A percentile compares a stretch with the other conserved stretches of the same genome.
Evolutionary conservation across 345 rosid species (phyloP).

Genomic region (Eucalyptus coolabah): DNA sequence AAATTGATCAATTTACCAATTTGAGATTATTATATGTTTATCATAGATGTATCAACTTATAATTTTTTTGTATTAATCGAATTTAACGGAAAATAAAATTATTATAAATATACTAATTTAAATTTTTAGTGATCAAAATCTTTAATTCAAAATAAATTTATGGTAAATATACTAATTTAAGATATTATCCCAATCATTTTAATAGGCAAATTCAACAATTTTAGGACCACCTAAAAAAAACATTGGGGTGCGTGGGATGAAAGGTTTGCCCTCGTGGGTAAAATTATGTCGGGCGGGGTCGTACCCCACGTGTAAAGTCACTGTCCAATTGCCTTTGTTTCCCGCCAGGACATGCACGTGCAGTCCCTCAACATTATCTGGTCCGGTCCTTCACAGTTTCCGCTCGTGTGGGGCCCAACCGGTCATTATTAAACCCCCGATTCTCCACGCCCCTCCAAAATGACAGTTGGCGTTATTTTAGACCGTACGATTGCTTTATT

Average conservation of each 20-base stretch:
- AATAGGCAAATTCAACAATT: not conserved
- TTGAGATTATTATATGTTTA: fast-evolving
- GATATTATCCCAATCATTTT: not conserved
- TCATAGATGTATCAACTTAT: no score
- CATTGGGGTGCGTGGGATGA: not conserved
- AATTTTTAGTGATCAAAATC: not conserved
- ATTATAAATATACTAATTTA: not conserved
- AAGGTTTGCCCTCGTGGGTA: not conserved
- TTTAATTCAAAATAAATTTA: not conserved
- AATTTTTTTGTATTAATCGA: fast-evolving
- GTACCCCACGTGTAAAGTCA: not conserved
- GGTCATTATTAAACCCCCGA: not conserved
- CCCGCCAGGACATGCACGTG: not conserved
- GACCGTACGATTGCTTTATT: not conserved
- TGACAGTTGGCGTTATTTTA: not conserved
- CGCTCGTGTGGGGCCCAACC: not conserved
- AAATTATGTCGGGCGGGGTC: not conserved
- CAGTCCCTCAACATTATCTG: not conserved
- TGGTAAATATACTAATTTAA: fast-evolving
- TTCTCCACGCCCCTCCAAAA: not conserved
- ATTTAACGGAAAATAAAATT: not conserved
- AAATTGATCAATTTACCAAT: fast-evolving
- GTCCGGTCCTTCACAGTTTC: not conserved
- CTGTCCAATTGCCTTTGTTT: not conserved
- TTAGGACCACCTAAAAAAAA: not conserved